Conservation (phyloP, 176 grass and related monocot genomes). For the Avena eriantha region DNA sequence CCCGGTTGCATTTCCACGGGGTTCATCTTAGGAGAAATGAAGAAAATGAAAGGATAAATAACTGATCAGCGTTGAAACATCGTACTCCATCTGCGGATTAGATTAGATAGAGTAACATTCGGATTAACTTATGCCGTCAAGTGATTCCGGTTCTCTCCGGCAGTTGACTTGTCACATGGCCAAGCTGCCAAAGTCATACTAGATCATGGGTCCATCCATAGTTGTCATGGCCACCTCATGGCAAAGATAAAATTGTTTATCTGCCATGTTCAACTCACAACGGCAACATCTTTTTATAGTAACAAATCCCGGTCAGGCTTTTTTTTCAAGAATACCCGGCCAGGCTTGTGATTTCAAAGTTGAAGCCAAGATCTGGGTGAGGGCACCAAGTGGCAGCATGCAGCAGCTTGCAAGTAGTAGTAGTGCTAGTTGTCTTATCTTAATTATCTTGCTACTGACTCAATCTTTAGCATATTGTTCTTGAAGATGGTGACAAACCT, state of each 20-base stretch:
- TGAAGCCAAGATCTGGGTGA: background rate
- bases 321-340: background rate
- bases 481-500: conserved; percentile 26
- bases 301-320: background rate
- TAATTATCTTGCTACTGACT: conserved; percentile 11
- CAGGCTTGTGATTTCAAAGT: background rate
- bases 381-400: background rate
- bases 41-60: conserved; percentile 2
- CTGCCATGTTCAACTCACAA: conserved; percentile 16
- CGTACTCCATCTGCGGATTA: conserved; percentile 4
- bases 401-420: conserved; percentile 3
- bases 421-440: background rate
- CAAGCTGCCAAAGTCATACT: conserved; percentile 27
- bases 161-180: conserved; percentile 53
- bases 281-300: background rate
- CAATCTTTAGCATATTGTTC: background rate
- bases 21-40: background rate
- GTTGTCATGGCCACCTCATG: conserved; percentile 26
- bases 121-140: background rate
- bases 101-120: conserved; percentile 1
- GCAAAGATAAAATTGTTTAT: background rate
- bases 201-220: conserved; percentile 24
- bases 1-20: background rate
- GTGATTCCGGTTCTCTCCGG: background rate
- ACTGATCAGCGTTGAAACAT: background rate